Percentiles rank a stretch among this genome's conserved stretches.
phyloP scores from a whole-genome alignment of 805 yeast genomes.

The Hanseniaspora jakobsenii region DNA sequence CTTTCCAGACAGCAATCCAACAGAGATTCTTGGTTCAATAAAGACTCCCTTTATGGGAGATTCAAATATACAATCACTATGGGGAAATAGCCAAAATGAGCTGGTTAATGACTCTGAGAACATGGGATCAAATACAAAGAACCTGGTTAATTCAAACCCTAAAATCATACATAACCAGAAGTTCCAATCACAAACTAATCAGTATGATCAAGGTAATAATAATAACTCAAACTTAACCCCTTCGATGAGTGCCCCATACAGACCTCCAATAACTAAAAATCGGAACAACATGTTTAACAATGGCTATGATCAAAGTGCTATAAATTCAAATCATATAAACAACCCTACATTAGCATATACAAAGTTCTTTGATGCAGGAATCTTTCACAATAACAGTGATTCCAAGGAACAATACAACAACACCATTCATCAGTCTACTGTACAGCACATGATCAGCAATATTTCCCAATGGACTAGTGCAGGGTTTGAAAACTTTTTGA shows the following conservation, averaged over 20 bases:
- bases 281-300: too few species aligned
- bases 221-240: too few species aligned
- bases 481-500: slow-evolving; percentile 17
- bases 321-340: not conserved
- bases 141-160: too few species aligned
- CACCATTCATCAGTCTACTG: slow-evolving; percentile 26
- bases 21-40: too few species aligned
- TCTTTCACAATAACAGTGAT: not conserved
- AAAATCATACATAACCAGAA: too few species aligned
- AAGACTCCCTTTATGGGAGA: too few species aligned
- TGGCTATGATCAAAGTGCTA: not conserved
- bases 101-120: too few species aligned
- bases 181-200: too few species aligned
- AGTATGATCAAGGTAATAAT: not conserved
- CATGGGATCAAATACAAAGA: too few species aligned
- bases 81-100: too few species aligned
- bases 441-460: slow-evolving; percentile 49
- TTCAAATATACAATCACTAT: not conserved
- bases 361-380: not conserved
- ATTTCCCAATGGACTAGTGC: slow-evolving; percentile 46
- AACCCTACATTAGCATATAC: not conserved
- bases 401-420: slow-evolving; percentile 12
- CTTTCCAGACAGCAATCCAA: not conserved
- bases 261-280: too few species aligned
- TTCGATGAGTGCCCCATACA: too few species aligned